phyloP scores from a whole-genome alignment of 208 protist species.

The Tritrichomonas foetus region DNA sequence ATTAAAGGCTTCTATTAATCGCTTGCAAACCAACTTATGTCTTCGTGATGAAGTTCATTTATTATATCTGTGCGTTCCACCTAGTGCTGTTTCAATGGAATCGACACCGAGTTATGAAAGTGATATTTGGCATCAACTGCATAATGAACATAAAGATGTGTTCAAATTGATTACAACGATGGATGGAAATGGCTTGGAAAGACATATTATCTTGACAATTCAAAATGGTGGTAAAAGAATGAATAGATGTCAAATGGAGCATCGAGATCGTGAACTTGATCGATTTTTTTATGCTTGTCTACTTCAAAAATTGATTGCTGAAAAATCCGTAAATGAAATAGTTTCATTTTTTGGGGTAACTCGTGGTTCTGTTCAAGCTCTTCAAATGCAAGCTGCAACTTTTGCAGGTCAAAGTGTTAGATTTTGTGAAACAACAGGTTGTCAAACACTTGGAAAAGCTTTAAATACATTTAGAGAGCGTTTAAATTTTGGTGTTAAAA shows the following conservation, averaged over 20 bases:
- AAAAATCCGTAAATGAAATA: not conserved
- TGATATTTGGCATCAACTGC: not conserved
- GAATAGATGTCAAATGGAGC: not conserved
- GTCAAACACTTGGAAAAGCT: not conserved
- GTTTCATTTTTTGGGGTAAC: not conserved
- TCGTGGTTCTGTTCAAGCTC: not conserved
- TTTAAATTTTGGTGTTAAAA: slow-evolving; percentile 16
- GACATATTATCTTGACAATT: not conserved
- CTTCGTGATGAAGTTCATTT: slow-evolving; percentile 11
- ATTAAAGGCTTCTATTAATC: not conserved
- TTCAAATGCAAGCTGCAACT: not conserved
- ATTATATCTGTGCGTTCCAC: not conserved
- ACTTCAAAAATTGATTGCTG: not conserved
- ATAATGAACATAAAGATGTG: not conserved
- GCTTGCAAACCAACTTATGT: not conserved
- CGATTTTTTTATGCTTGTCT: slow-evolving; percentile 25
- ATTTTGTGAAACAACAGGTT: slow-evolving; percentile 6
- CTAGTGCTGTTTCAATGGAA: not conserved
- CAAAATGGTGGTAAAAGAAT: not conserved
- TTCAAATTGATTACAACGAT: not conserved
- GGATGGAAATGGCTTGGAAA: not conserved
- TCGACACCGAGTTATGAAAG: not conserved
- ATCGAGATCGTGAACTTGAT: not conserved
- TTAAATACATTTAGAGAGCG: not conserved
- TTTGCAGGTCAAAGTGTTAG: not conserved